Conservation (phyloP, 2,329 filamentous ascomycete genomes). For the Stachybotrys echinatus region DNA sequence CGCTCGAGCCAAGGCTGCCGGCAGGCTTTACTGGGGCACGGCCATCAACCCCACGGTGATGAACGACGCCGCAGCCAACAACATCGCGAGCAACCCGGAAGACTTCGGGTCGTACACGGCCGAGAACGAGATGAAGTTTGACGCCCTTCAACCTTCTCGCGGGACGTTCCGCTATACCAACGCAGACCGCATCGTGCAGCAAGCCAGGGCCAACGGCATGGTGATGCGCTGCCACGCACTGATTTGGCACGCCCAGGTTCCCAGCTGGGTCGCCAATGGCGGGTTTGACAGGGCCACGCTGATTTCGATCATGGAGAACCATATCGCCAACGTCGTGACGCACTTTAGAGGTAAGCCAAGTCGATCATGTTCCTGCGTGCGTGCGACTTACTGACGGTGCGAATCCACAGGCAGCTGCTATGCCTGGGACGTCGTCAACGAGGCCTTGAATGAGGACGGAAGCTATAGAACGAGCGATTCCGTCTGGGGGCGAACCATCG, state of each 20-base stretch:
- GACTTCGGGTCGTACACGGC: not conserved
- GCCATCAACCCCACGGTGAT: not conserved
- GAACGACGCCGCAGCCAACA: not conserved
- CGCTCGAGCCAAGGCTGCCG: not conserved
- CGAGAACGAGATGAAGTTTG: constrained; percentile 1
- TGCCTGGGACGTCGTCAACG: constrained; percentile 48
- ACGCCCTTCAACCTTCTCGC: not conserved
- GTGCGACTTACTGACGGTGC: too few relatives aligned
- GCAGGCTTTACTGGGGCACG: not conserved
- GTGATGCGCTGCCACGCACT: not conserved
- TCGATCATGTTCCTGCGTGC: too few relatives aligned
- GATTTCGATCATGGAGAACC: constrained; percentile 38
- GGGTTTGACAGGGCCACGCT: not conserved
- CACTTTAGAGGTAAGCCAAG: constrained; percentile 40
- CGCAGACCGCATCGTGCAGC: not conserved
- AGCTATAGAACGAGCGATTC: not conserved
- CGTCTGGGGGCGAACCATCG: not conserved
- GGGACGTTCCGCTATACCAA: not conserved
- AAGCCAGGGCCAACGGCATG: not conserved
- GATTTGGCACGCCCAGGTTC: not conserved
- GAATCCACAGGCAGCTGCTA: too few relatives aligned
- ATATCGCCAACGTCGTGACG: constrained; percentile 39
- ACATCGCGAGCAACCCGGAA: not conserved
- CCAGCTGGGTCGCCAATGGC: not conserved
- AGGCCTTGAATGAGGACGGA: constrained; percentile 14